Base-by-base conservation (phyloP, 345 rosid genomes). In the Euphorbia peplus region DNA sequence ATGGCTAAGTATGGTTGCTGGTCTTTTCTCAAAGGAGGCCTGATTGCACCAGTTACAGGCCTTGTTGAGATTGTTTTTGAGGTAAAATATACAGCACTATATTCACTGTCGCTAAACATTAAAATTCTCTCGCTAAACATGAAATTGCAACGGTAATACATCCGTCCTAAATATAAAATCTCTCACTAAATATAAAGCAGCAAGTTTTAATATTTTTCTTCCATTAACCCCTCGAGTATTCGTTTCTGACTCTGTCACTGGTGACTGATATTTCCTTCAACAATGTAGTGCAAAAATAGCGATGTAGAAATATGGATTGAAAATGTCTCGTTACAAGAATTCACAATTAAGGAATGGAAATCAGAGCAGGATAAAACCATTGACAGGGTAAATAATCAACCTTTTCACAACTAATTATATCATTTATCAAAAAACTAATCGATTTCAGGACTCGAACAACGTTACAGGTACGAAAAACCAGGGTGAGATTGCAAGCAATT, bases 11-110 rank as follows among this genome's bases (percentile, higher is more conserved):
- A 80, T 19, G 82, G 91, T 35, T 92, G 95, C 71, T 92, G 98
- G 98, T 87, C 98, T 66, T 51, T 90, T 72, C 80, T 90, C 19
- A 87, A 87, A 83, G 95, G 93, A 32, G 98, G 96, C 42, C 51
- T 88, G 8, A 72, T 62, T 16, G 87, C 91, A 3, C 67, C 88
- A 66, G 73, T 79, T 74, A 77, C 90, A 18, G 79, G 83, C 60
- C 69, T 65, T 48, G 84, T 73, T 25, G 84, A 87, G 32, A 76
- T 88, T 72, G 67, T 81, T 63, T 76, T 90, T 18, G 54, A 86
- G 91, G 95, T 91, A 18, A 21, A 24, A 24, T 14, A 16, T 2
- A 18, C 63, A 7, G 9, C 5, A 57, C 13, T 15, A 32, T 37
- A 37, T 35, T 37, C 1, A 26, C 3, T n/a, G n/a, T n/a, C n/a